Evolutionary conservation across 2,329 filamentous ascomycete species (phyloP).

Genomic region (Fusarium torulosum): DNA sequence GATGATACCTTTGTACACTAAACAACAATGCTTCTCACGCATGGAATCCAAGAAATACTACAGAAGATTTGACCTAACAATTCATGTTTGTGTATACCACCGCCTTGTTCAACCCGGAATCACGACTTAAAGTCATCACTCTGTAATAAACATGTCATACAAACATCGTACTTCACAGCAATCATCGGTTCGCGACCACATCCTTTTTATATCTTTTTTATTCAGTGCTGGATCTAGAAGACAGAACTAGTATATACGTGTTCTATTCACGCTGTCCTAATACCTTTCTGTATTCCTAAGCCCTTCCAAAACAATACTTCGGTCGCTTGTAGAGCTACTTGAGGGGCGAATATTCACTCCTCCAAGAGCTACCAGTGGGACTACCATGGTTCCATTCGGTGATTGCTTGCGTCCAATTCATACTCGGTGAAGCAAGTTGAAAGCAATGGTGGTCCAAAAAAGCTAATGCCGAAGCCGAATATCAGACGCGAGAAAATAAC

Average conservation of each 20-base stretch:
- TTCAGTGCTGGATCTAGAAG: conserved; percentile 16
- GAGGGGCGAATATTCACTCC: conserved; percentile 1
- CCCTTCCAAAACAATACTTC: conserved; percentile 13
- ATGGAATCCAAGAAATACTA: conserved; percentile 6
- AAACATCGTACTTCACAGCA: not conserved
- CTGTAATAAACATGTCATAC: not conserved
- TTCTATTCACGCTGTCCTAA: conserved; percentile 4
- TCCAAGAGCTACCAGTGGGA: not conserved
- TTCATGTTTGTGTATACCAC: not conserved
- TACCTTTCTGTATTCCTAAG: conserved; percentile 11
- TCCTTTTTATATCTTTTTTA: conserved; percentile 4
- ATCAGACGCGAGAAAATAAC: conserved; percentile 19
- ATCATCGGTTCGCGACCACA: not conserved
- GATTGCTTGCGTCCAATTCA: not conserved
- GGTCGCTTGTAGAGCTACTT: conserved; percentile 5
- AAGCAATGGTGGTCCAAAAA: conserved; percentile 17
- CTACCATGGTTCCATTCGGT: not conserved
- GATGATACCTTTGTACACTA: conserved; percentile 48
- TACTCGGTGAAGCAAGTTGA: conserved; percentile 9
- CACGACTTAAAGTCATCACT: not conserved
- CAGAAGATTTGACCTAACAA: not conserved
- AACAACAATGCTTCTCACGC: conserved; percentile 24
- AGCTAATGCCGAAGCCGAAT: conserved; percentile 6
- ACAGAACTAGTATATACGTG: conserved; percentile 19
- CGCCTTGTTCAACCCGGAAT: too few relatives aligned